Conservation (phyloP, 331 rosid species). For the Quercus lobata region DNA sequence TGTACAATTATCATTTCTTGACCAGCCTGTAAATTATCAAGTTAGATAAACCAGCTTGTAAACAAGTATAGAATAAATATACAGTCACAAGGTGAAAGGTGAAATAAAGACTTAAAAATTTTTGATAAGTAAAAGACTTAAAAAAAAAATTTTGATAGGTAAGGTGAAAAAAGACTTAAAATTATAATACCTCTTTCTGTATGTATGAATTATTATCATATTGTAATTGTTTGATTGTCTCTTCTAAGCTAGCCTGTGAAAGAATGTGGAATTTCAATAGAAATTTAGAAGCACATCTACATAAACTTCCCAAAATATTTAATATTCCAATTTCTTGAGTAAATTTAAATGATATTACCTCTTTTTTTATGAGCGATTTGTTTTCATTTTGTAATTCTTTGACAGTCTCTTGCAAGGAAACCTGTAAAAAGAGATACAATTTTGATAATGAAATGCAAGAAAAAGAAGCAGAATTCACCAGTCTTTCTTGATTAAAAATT, state of each 20-base stretch:
- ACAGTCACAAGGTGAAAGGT: not conserved
- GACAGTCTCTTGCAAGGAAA: conserved; percentile 22
- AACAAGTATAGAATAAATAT: conserved; percentile 7
- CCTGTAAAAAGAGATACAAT: conserved; percentile 5
- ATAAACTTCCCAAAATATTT: not conserved
- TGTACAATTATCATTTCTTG: conserved; percentile 51
- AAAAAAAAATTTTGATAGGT: not conserved
- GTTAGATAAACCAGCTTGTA: conserved; percentile 14
- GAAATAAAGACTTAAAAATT: too few species aligned
- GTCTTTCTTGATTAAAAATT: conserved; percentile 3
- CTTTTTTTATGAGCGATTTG: conserved; percentile 11
- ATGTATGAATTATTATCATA: conserved; percentile 31
- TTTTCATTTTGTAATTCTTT: conserved; percentile 19
- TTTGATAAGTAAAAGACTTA: not conserved
- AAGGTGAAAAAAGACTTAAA: not conserved
- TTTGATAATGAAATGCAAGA: not conserved
- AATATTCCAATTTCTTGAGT: not conserved
- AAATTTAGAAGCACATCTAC: not conserved
- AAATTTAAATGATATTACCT: conserved; percentile 15
- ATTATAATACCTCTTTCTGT: conserved; percentile 35
- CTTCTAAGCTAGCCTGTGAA: conserved; percentile 48
- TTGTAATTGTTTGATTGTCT: conserved; percentile 36
- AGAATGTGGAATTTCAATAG: not conserved
- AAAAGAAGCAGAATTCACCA: conserved; percentile 1
- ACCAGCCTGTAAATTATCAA: conserved; percentile 42